A percentile compares a stretch with the other conserved stretches of the same genome.
Evolutionary conservation across 129 eudicot species (phyloP).

Genomic region (Helichrysum umbraculigerum): DNA sequence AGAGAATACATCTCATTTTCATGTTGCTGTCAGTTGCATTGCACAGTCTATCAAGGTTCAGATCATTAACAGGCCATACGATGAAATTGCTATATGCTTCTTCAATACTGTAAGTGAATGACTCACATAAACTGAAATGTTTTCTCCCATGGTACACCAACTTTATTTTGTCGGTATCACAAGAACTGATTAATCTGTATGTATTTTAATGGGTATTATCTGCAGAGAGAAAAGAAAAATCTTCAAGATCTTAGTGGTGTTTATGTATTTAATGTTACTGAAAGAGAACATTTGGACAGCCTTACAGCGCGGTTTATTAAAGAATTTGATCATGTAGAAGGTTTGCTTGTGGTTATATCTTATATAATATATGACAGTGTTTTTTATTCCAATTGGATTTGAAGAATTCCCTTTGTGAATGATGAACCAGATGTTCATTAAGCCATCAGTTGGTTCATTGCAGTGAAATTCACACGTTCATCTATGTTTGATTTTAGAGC

Average conservation of each 20-base stretch:
- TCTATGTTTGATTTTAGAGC: background rate
- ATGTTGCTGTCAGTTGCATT: slow-evolving; percentile 70
- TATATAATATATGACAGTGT: background rate
- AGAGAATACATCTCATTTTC: slow-evolving; percentile 65
- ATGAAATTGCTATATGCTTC: slow-evolving; percentile 92
- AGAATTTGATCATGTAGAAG: slow-evolving; percentile 81
- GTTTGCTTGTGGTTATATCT: slow-evolving; percentile 30
- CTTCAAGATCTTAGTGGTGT: slow-evolving; percentile 81
- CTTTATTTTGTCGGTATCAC: background rate
- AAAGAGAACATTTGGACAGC: slow-evolving; percentile 73
- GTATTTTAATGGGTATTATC: slow-evolving; percentile 15
- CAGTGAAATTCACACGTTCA: background rate
- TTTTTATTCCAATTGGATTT: background rate
- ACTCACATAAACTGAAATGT: slow-evolving; percentile 7
- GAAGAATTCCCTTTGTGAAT: background rate
- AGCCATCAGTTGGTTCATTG: background rate
- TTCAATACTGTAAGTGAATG: slow-evolving; percentile 77
- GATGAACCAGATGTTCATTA: background rate
- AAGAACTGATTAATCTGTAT: slow-evolving; percentile 9
- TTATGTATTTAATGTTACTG: slow-evolving; percentile 82
- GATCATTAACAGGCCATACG: slow-evolving; percentile 89
- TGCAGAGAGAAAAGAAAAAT: slow-evolving; percentile 90
- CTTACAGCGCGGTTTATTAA: slow-evolving; percentile 89
- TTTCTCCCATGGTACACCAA: background rate
- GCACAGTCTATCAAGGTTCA: slow-evolving; percentile 74